Base-by-base conservation (phyloP, 2,329 filamentous ascomycete genomes). In the Fusarium siculi region DNA sequence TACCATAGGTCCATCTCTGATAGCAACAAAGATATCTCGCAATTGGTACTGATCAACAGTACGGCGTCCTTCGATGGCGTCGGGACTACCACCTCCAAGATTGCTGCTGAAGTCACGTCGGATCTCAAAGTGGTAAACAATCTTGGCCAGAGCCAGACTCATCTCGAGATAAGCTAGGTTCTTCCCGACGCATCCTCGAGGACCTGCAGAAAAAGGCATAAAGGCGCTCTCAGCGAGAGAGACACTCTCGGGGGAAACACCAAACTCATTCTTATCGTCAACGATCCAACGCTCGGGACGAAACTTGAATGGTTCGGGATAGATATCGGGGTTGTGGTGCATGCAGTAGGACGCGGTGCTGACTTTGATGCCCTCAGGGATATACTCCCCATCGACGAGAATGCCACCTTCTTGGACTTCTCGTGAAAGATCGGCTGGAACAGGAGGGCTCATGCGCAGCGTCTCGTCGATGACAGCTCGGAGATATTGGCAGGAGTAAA, bases 381-480 rank as follows among this genome's bases (percentile, higher is more conserved):
- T 58, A 36, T 73, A 63, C 19, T 73, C 28, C 8, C 55, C 70
- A n/a, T 74, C 70, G 3, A 74, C 55, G 11, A 73, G 39, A 3
- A 70, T 63, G 8, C 71, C 70, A 14, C 71, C 71, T 28, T 73
- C 39, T 25, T 62, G 25, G 16, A 76, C 64, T 7, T 74, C 66
- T 25, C 75, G 69, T 19, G 68, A 61, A 23, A 77, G 63, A 28
- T 74, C 69, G 1, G 63, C 63, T 4, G 74, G 67, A 4, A 74
- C 57, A 1, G 77, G 76, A 1, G 77, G 78, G 2, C 68, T 75
- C 46, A 78, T 53, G 4, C 78, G 72, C 7, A 79, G 54, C 1
- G 62, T 69, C 34, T 79, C 78, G 5, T 78, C 59, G 18, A 79
- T 75, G 3, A 75, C 72, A 2, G 78, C 77, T 5, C 69, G 67